Evolutionary conservation across 2,329 filamentous ascomycete species (phyloP).

Genomic region (Arthrobotrys conoides): DNA sequence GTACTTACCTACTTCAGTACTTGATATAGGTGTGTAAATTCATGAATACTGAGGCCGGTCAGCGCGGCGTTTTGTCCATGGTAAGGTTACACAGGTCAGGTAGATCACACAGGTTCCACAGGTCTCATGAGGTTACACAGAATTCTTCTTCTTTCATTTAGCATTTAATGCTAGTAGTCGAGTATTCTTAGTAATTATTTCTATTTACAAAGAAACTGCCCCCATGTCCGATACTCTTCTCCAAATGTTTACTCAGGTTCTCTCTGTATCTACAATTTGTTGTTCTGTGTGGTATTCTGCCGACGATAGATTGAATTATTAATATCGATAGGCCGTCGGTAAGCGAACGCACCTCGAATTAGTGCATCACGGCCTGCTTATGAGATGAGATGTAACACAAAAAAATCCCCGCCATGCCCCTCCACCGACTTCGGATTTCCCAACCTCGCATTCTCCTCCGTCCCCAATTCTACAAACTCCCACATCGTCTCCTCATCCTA

Average conservation of each 20-base stretch:
- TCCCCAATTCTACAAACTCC: conserved; percentile 27
- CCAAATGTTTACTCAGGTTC: neutral
- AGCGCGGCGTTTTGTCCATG: too few relatives aligned
- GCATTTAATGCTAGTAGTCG: too few relatives aligned
- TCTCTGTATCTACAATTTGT: neutral
- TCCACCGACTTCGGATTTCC: conserved; percentile 29
- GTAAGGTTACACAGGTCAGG: too few relatives aligned
- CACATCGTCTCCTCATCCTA: neutral
- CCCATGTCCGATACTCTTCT: neutral
- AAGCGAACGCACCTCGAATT: conserved; percentile 13
- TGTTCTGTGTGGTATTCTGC: conserved; percentile 24
- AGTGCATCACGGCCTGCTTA: conserved; percentile 9
- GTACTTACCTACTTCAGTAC: too few relatives aligned
- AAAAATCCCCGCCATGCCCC: conserved; percentile 30
- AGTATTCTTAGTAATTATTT: too few relatives aligned
- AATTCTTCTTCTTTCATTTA: too few relatives aligned
- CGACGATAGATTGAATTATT: neutral
- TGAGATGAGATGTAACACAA: conserved; percentile 33
- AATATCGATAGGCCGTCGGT: conserved; percentile 27
- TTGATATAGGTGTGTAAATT: too few relatives aligned
- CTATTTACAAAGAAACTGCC: neutral
- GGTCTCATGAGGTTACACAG: too few relatives aligned
- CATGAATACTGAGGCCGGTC: too few relatives aligned
- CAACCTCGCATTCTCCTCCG: conserved; percentile 16
- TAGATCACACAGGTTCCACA: too few relatives aligned